Percentiles rank a stretch among this genome's conserved stretches.
These are phyloP conservation scores for Debaryomyces fabryi DNA, from an alignment of 1,139 yeast species.

Conservation along the genomic window DNA sequence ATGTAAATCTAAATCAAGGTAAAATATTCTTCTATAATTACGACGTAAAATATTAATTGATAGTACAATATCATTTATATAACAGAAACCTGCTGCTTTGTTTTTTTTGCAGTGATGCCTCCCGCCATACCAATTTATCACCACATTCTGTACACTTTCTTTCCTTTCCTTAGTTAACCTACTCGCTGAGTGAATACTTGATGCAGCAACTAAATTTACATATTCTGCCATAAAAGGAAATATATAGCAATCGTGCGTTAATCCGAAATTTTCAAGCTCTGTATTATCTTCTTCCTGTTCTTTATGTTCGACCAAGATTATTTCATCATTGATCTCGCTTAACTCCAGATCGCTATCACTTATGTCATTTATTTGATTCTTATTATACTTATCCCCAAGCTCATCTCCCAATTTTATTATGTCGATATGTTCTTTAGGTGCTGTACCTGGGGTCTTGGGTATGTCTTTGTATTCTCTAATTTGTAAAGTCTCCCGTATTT, in stretches of 20 bases:
- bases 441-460: not conserved
- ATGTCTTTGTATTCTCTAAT: not conserved
- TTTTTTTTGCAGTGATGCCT: slow-evolving; percentile 67
- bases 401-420: slow-evolving; percentile 4
- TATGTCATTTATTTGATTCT: slow-evolving; percentile 2
- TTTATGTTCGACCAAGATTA: not conserved
- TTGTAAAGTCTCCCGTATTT: slow-evolving; percentile 1
- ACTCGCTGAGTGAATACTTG: slow-evolving; percentile 56
- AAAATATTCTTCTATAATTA: slow-evolving; percentile 52
- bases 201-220: slow-evolving; percentile 54
- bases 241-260: slow-evolving; percentile 65
- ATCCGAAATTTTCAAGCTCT: slow-evolving; percentile 33
- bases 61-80: slow-evolving; percentile 66
- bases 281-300: slow-evolving; percentile 9
- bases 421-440: not conserved
- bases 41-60: slow-evolving; percentile 52
- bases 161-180: slow-evolving; percentile 22
- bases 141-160: slow-evolving; percentile 33
- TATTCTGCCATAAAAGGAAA: slow-evolving; percentile 59
- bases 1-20: slow-evolving; percentile 73
- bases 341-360: slow-evolving; percentile 5
- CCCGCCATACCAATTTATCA: slow-evolving; percentile 80
- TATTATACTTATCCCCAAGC: not conserved
- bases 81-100: slow-evolving; percentile 73
- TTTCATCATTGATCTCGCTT: slow-evolving; percentile 1